These are phyloP conservation scores for Fraxinus cuspidata DNA, from an alignment of 257 asterid species.

Conservation along the genomic window DNA sequence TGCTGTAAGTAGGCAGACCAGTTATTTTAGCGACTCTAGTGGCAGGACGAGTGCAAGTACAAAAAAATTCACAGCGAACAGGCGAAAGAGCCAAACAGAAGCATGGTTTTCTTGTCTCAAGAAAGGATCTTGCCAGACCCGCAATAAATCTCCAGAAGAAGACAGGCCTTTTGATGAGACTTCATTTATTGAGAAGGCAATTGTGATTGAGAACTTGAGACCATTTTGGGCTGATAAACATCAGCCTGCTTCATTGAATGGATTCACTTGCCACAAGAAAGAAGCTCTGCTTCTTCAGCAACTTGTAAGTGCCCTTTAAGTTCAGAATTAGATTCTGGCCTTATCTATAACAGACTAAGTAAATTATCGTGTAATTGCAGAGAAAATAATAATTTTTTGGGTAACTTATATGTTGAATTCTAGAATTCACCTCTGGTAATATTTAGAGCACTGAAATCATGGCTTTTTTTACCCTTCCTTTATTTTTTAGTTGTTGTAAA, in stretches of 20 bases:
- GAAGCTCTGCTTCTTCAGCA: slow-evolving; percentile 69
- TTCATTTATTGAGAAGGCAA: slow-evolving; percentile 64
- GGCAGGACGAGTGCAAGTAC: slow-evolving; percentile 59
- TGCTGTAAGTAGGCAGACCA: slow-evolving; percentile 52
- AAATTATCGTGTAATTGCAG: no score
- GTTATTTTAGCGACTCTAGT: slow-evolving; percentile 50
- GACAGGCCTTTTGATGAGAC: slow-evolving; percentile 62
- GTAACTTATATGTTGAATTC: no score
- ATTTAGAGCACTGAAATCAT: no score
- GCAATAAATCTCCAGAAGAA: slow-evolving; percentile 59
- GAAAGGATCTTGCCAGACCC: slow-evolving; percentile 60
- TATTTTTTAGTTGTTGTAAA: not conserved
- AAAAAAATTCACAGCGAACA: slow-evolving; percentile 50
- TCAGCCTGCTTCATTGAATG: slow-evolving; percentile 59
- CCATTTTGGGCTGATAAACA: slow-evolving; percentile 84
- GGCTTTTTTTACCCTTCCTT: not conserved
- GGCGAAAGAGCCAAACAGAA: slow-evolving; percentile 54
- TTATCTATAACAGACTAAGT: not conserved
- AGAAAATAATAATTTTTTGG: not conserved
- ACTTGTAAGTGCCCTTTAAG: slow-evolving; percentile 45
- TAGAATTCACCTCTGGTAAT: no score
- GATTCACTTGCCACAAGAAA: slow-evolving; percentile 72
- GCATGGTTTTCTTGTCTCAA: slow-evolving; percentile 74
- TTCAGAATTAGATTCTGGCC: no score
- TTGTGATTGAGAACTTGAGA: slow-evolving; percentile 67